Evolutionary conservation across 108 stramenopile genomes (phyloP).

Genomic region (Nitzschia palea): DNA sequence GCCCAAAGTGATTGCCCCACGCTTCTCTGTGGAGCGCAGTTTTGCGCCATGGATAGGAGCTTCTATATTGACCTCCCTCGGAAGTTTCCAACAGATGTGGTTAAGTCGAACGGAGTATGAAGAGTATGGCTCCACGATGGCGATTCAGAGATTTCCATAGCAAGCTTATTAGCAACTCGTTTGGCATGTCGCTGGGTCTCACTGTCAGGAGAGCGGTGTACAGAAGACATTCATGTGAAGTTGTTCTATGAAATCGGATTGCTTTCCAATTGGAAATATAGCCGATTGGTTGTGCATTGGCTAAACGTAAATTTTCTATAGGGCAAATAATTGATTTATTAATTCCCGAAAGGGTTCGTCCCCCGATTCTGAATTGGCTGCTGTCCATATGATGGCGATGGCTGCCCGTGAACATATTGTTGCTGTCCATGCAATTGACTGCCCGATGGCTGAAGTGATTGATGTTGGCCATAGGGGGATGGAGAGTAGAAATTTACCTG

Average conservation of each 20-base stretch:
- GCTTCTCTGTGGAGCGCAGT: constrained; percentile 68
- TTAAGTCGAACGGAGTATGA: constrained; percentile 90
- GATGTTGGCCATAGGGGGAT: constrained; percentile 1
- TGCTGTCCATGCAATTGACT: constrained; percentile 7
- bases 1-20: constrained; percentile 66
- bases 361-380: neutral
- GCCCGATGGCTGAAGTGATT: neutral
- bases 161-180: neutral
- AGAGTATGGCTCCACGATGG: constrained; percentile 86
- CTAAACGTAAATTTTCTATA: no score
- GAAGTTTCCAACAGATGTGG: constrained; percentile 98
- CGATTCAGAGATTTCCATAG: constrained; percentile 72
- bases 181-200: neutral
- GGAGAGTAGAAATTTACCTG: neutral
- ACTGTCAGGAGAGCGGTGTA: neutral
- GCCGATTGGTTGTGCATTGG: no score
- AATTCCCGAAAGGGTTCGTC: constrained; percentile 17
- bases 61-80: constrained; percentile 91
- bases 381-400: constrained; percentile 4
- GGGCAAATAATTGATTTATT: no score
- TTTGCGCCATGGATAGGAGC: constrained; percentile 94
- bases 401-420: constrained; percentile 5
- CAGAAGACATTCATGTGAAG: neutral
- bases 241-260: no score
- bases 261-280: no score